These are phyloP conservation scores for Venturiaceae sp. DNA, from an alignment of 2,329 filamentous ascomycete species.

Conservation along the genomic window DNA sequence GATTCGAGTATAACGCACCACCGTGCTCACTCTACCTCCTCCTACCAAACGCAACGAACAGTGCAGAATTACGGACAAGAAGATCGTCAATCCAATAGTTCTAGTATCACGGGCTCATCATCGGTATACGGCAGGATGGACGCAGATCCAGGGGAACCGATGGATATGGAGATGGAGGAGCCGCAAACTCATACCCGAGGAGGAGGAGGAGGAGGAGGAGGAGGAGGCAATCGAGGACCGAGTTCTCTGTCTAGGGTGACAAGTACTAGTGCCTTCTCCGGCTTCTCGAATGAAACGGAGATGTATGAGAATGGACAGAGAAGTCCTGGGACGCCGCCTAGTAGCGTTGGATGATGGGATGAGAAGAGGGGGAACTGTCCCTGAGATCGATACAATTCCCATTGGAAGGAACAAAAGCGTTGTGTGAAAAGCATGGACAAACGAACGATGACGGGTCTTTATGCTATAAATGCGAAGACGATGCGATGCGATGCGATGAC, in stretches of 20 bases:
- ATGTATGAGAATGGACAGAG: slow-evolving; percentile 4
- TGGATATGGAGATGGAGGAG: background rate
- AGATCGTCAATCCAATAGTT: background rate
- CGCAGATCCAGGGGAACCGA: background rate
- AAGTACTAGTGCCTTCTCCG: slow-evolving; percentile 5
- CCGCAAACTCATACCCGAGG: background rate
- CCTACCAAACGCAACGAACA: background rate
- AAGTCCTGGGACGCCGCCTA: slow-evolving; percentile 3
- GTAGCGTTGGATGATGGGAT: slow-evolving; percentile 7
- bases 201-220: background rate
- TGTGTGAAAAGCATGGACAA: too few species aligned
- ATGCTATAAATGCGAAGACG: background rate
- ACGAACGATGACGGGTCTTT: too few species aligned
- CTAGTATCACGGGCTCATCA: background rate
- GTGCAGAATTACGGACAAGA: too few species aligned
- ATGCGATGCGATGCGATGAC: background rate
- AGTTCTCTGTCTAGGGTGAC: slow-evolving; percentile 1
- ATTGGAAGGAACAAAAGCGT: too few species aligned
- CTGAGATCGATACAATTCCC: too few species aligned
- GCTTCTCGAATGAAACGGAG: slow-evolving; percentile 9
- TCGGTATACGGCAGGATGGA: background rate
- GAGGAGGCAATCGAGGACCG: background rate
- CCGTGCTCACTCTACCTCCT: background rate
- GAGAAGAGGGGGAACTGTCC: too few species aligned
- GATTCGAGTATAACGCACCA: background rate